These are phyloP conservation scores for Aschersonia sp. DNA, from an alignment of 2,329 filamentous ascomycete species.

Conservation along the genomic window DNA sequence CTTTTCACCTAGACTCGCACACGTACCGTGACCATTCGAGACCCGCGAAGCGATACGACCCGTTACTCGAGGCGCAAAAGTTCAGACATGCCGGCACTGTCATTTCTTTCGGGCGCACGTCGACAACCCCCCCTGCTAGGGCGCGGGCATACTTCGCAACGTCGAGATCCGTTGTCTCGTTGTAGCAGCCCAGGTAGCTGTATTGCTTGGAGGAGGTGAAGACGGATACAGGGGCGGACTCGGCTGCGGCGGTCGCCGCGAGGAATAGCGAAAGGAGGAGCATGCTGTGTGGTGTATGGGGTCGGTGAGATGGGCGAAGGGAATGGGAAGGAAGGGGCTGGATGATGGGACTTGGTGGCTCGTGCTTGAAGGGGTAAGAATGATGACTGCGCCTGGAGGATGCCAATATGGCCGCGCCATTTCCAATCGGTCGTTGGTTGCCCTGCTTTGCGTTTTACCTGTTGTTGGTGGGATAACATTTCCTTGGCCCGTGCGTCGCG, in stretches of 20 bases:
- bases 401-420: too few relatives aligned
- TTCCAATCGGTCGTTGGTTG: too few relatives aligned
- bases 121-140: conserved; percentile 25
- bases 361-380: too few relatives aligned
- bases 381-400: too few relatives aligned
- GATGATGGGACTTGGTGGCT: too few relatives aligned
- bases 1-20: not conserved
- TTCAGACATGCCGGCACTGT: conserved; percentile 35
- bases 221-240: conserved; percentile 11
- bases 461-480: too few relatives aligned
- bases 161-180: conserved; percentile 35
- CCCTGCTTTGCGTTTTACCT: too few relatives aligned
- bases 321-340: too few relatives aligned
- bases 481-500: too few relatives aligned
- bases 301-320: too few relatives aligned
- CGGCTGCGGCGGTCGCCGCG: conserved; percentile 3
- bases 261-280: conserved; percentile 5
- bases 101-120: conserved; percentile 29
- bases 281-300: not conserved
- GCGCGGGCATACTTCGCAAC: conserved; percentile 29
- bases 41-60: conserved; percentile 33
- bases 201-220: conserved; percentile 25
- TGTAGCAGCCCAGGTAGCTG: conserved; percentile 41
- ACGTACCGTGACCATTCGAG: conserved; percentile 35
- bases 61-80: conserved; percentile 27